Evolutionary conservation across 2,329 filamentous ascomycete species (phyloP).

Genomic region (Chaetomium strumarium): DNA sequence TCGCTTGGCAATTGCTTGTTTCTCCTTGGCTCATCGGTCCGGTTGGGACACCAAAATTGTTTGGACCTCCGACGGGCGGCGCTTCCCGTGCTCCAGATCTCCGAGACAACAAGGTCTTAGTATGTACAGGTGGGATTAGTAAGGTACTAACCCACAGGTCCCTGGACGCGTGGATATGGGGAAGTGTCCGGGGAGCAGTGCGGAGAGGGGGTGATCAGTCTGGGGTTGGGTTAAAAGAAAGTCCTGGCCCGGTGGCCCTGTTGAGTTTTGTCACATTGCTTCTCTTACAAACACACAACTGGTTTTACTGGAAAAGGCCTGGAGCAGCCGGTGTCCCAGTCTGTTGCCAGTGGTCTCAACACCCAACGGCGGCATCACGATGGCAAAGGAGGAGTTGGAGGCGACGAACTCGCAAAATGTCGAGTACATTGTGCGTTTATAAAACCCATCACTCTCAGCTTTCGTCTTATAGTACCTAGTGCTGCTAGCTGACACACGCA

Average conservation of each 20-base stretch:
- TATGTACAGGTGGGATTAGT: background rate
- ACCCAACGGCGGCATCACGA: background rate
- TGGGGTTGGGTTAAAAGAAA: background rate
- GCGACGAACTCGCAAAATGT: background rate
- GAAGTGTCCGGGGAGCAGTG: conserved; percentile 1
- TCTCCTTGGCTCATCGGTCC: background rate
- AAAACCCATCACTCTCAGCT: no score
- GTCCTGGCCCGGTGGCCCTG: background rate
- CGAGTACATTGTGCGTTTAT: conserved; percentile 1
- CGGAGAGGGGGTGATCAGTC: background rate
- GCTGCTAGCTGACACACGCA: background rate
- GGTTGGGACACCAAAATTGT: background rate
- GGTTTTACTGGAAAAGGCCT: background rate
- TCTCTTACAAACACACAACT: background rate
- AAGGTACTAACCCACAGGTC: background rate
- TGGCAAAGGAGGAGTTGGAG: background rate
- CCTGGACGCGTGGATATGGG: background rate
- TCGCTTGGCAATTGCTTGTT: conserved; percentile 6
- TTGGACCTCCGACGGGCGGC: background rate
- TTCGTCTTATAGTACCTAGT: background rate
- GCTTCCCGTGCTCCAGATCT: background rate
- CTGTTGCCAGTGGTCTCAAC: no score
- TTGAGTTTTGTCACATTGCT: background rate
- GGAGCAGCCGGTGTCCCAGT: background rate
- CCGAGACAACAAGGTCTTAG: background rate